Conservation (phyloP, 768 basidiomycete genomes). For the Scleroderma citrinum region DNA sequence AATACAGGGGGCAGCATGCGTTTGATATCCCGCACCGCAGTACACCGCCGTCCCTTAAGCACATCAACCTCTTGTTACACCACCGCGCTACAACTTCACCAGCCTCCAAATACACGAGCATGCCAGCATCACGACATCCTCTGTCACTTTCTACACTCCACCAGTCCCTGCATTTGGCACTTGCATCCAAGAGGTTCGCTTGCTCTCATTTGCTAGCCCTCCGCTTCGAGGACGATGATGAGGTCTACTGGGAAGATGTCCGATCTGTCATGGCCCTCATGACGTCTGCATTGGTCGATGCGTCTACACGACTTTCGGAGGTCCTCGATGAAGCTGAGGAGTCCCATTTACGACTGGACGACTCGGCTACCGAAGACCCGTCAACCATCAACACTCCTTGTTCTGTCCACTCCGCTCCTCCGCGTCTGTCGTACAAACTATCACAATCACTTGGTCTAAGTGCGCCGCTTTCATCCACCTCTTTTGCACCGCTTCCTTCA, state of each 20-base stretch:
- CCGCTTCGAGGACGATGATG: constrained; percentile 67
- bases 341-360: constrained; percentile 42
- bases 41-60: constrained; percentile 10
- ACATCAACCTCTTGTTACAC: constrained; percentile 10
- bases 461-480: constrained; percentile 14
- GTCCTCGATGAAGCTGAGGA: constrained; percentile 59
- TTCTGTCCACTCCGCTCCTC: constrained; percentile 13
- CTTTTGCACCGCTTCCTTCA: constrained; percentile 73
- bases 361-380: constrained; percentile 30
- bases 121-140: constrained; percentile 57
- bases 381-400: constrained; percentile 12
- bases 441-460: constrained; percentile 5
- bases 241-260: constrained; percentile 83
- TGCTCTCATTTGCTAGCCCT: constrained; percentile 77
- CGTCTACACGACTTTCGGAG: constrained; percentile 53
- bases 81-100: constrained; percentile 31
- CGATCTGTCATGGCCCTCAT: constrained; percentile 67
- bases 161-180: constrained; percentile 55
- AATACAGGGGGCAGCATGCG: constrained; percentile 42
- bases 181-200: constrained; percentile 70
- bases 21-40: constrained; percentile 33
- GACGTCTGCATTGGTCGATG: constrained; percentile 61
- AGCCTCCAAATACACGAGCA: constrained; percentile 57
- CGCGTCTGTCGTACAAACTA: constrained; percentile 10
- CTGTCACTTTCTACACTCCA: constrained; percentile 60